phyloP scores from a whole-genome alignment of 2,329 filamentous ascomycete genomes.

The Penicillium corylophilum region DNA sequence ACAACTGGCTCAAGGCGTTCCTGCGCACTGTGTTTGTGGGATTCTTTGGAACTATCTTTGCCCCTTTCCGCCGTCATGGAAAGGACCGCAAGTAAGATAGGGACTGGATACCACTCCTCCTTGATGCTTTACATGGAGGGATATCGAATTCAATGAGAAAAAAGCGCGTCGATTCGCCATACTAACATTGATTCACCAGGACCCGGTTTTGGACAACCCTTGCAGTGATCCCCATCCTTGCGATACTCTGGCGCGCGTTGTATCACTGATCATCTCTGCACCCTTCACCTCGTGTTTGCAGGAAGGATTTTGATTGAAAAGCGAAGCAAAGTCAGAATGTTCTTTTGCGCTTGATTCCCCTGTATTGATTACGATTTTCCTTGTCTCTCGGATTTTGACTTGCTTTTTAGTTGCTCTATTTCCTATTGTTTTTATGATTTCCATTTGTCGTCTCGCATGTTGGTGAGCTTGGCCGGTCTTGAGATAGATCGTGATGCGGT shows the following conservation, averaged over 20 bases:
- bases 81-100: conserved; percentile 30
- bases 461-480: conserved; percentile 11
- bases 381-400: conserved; percentile 18
- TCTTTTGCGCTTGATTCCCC: conserved; percentile 32
- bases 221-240: conserved; percentile 30
- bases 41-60: conserved; percentile 42
- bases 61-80: conserved; percentile 39
- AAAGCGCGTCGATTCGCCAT: conserved; percentile 14
- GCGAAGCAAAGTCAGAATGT: conserved; percentile 20
- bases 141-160: conserved; percentile 1
- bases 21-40: conserved; percentile 42
- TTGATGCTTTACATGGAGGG: conserved; percentile 10
- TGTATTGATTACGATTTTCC: conserved; percentile 33
- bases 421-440: conserved; percentile 22
- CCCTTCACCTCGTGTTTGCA: conserved; percentile 7
- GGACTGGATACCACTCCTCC: background rate
- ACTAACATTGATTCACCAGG: conserved; percentile 35
- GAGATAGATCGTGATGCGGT: conserved; percentile 5
- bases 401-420: conserved; percentile 2
- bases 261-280: conserved; percentile 20
- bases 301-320: background rate
- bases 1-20: conserved; percentile 43
- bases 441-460: conserved; percentile 22
- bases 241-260: conserved; percentile 32
- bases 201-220: conserved; percentile 31